Conservation (phyloP, 169 alveolate species). For the Babesia microti region DNA sequence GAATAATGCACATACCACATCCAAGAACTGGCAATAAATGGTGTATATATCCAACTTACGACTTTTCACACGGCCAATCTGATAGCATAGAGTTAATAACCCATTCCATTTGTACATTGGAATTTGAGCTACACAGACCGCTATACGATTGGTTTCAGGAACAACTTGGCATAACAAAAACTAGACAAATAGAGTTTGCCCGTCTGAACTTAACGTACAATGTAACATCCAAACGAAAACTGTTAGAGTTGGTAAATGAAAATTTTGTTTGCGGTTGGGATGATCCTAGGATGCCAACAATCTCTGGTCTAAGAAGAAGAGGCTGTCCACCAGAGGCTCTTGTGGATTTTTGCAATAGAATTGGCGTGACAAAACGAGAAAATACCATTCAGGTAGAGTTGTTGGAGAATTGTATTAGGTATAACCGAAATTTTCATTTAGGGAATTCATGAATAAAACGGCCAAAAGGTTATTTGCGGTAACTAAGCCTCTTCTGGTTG, state of each 20-base stretch:
- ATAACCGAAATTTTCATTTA: slow-evolving; percentile 25
- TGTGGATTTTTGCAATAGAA: slow-evolving; percentile 75
- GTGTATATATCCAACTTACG: slow-evolving; percentile 98
- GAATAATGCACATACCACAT: slow-evolving; percentile 77
- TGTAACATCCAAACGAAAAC: slow-evolving; percentile 88
- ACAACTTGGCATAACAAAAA: slow-evolving; percentile 66
- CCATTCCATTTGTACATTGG: slow-evolving; percentile 97
- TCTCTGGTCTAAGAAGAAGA: slow-evolving; percentile 91
- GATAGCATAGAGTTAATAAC: slow-evolving; percentile 95
- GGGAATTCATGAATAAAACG: slow-evolving; percentile 53
- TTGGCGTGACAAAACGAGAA: slow-evolving; percentile 93
- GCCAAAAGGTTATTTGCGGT: slow-evolving; percentile 52
- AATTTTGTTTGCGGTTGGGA: slow-evolving; percentile 95
- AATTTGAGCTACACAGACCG: slow-evolving; percentile 95
- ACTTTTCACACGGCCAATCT: slow-evolving; percentile 96
- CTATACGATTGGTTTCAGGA: slow-evolving; percentile 97
- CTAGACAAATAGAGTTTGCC: slow-evolving; percentile 90
- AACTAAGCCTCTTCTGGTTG: slow-evolving; percentile 51
- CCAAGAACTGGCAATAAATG: slow-evolving; percentile 96
- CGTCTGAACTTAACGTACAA: slow-evolving; percentile 91
- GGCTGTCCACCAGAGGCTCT: slow-evolving; percentile 88
- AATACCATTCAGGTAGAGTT: slow-evolving; percentile 81
- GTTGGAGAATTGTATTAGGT: slow-evolving; percentile 87
- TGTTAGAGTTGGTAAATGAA: slow-evolving; percentile 80
- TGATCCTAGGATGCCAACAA: slow-evolving; percentile 98